phyloP scores from a whole-genome alignment of 2,329 filamentous ascomycete genomes.

The Gaeumannomyces sp. region DNA sequence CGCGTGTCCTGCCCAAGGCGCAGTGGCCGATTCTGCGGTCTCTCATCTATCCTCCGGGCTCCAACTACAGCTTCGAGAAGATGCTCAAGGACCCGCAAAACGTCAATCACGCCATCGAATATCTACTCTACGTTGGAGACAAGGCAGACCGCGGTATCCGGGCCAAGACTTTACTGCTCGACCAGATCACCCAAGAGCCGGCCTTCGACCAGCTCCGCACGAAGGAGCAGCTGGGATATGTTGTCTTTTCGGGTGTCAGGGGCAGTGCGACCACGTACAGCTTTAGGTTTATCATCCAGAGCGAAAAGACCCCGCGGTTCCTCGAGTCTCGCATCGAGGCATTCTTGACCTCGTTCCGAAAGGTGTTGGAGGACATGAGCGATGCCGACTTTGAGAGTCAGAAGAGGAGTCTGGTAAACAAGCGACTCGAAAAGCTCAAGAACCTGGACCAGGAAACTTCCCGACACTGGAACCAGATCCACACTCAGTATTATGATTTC shows the following conservation, averaged over 20 bases:
- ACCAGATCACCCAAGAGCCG: constrained; percentile 88
- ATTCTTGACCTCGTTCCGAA: constrained; percentile 66
- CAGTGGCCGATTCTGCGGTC: constrained; percentile 78
- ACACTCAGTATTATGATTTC: constrained; percentile 84
- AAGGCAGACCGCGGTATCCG: constrained; percentile 51
- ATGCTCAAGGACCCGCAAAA: constrained; percentile 80
- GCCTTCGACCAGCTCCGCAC: constrained; percentile 92
- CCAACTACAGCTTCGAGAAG: constrained; percentile 78
- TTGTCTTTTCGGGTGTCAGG: constrained; percentile 78
- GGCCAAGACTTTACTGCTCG: constrained; percentile 73
- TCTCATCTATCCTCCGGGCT: constrained; percentile 69
- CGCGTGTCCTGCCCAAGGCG: constrained; percentile 63
- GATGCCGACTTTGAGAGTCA: constrained; percentile 83
- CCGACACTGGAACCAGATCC: constrained; percentile 80
- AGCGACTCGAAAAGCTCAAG: constrained; percentile 84
- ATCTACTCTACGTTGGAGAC: constrained; percentile 64
- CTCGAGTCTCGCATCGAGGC: constrained; percentile 81
- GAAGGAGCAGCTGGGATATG: constrained; percentile 95
- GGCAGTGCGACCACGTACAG: constrained; percentile 72
- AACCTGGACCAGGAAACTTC: constrained; percentile 81
- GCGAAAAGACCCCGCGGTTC: constrained; percentile 77
- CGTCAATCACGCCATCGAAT: constrained; percentile 81
- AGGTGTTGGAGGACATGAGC: constrained; percentile 66
- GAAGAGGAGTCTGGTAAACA: constrained; percentile 82
- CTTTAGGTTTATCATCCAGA: constrained; percentile 88